These are phyloP conservation scores for Globisporangium canariense DNA, from an alignment of 352 stramenopile genomes.

Conservation along the genomic window DNA sequence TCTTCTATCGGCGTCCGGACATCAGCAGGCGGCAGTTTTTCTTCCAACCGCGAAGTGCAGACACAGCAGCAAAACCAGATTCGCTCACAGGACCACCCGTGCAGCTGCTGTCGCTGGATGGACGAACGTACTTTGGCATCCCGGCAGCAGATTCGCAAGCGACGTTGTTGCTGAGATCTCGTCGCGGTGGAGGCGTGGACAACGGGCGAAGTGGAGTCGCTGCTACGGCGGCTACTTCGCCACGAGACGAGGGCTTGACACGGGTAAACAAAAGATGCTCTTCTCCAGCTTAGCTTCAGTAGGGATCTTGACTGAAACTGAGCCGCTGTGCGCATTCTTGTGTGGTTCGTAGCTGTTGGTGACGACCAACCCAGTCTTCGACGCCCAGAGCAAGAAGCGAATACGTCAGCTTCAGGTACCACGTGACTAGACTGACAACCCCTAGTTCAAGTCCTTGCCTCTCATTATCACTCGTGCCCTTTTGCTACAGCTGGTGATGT, in stretches of 20 bases:
- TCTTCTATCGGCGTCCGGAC: slow-evolving; percentile 47
- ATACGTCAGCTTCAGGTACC: slow-evolving; percentile 39
- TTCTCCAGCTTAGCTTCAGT: not conserved
- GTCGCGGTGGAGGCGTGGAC: not conserved
- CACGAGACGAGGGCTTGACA: slow-evolving; percentile 15
- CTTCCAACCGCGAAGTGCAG: slow-evolving; percentile 9
- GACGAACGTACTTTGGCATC: slow-evolving; percentile 39
- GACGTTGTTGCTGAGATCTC: not conserved
- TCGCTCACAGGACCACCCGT: slow-evolving; percentile 22
- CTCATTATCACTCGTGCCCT: not conserved
- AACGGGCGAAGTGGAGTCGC: not conserved
- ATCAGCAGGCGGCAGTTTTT: slow-evolving; percentile 32
- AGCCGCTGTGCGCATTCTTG: not conserved
- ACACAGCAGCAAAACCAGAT: slow-evolving; percentile 1
- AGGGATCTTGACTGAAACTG: not conserved
- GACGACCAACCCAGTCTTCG: slow-evolving; percentile 33
- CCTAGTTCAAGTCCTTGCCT: not conserved
- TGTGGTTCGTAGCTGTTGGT: slow-evolving; percentile 31
- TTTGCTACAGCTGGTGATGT: slow-evolving; percentile 14
- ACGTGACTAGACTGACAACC: not conserved
- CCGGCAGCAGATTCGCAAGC: slow-evolving; percentile 9
- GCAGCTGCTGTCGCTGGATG: slow-evolving; percentile 48
- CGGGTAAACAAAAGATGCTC: slow-evolving; percentile 14
- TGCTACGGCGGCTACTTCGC: not conserved
- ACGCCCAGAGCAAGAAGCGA: slow-evolving; percentile 27